Evolutionary conservation across 345 rosid genomes (phyloP), one percentile per base, ranked within the genome.

Genomic region (Heritiera fomes): DNA sequence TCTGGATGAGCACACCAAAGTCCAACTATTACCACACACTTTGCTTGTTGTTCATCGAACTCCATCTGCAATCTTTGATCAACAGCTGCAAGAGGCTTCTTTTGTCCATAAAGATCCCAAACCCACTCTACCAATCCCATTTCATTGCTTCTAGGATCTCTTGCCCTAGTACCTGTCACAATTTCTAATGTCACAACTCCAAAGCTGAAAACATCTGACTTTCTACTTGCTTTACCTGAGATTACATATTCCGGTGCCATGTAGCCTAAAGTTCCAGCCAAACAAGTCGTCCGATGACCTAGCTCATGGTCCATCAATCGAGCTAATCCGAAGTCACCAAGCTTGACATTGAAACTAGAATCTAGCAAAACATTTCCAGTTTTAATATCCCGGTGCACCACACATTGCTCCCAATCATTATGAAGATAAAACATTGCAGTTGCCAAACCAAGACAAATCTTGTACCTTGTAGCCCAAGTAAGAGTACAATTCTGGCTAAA

Each of bases 281-380:
- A 17, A 43, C 85, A 83, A 0, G 93, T 88, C 0, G 90, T 90
- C 43, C 62, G 84, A 0, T 86, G 84, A 11, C 85, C 84, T 0
- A 86, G 13, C 66, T 86, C 85, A 10, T 83, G 91, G 81, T 88
- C 88, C 85, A 85, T 82, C 49, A 86, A 73, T 68, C 86, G 72
- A 8, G 95, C 93, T 15, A 91, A 80, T 34, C 95, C 92, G 8
- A 91, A 90, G 78, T 91, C 95, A 20, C 91, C 89, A 3, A 91
- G 88, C 86, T 87, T 91, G 73, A 79, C 92, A 40, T 84, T 86
- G 78, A 90, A 88, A 53, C 68, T 68, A 2, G 91, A 84, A 73
- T 91, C 93, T 0, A 92, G 79, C 91, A 90, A 86, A 45, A 92
- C 73, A 14, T 90, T 90, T 70, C 90, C 89, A 2, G 91, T 81